phyloP scores from a whole-genome alignment of 257 asterid genomes.

The Solanum sejunctum region DNA sequence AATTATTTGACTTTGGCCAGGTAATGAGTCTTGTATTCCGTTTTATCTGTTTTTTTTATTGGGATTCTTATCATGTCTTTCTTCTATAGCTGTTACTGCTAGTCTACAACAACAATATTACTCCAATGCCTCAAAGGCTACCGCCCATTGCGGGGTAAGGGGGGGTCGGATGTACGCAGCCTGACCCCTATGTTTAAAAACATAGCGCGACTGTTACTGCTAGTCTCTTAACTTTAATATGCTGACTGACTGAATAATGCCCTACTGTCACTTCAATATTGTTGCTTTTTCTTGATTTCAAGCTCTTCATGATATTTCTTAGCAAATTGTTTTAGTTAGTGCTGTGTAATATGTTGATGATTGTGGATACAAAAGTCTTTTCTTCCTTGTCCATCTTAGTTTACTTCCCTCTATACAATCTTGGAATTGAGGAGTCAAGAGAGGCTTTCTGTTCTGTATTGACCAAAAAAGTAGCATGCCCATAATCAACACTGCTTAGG shows the following conservation, averaged over 20 bases:
- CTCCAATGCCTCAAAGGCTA: too few relatives aligned
- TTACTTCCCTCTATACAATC: not conserved
- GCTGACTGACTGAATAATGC: not conserved
- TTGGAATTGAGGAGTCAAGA: not conserved
- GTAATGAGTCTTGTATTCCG: conserved; percentile 15
- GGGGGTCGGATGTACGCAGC: too few relatives aligned
- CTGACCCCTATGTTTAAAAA: too few relatives aligned
- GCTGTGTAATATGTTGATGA: not conserved
- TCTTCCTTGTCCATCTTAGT: not conserved
- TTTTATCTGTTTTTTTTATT: not conserved
- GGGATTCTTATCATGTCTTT: not conserved
- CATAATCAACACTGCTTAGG: not conserved
- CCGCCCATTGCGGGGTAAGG: too few relatives aligned
- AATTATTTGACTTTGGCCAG: conserved; percentile 86
- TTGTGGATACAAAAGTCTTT: not conserved
- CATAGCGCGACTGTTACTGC: not conserved
- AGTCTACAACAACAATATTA: too few relatives aligned
- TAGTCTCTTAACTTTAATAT: not conserved
- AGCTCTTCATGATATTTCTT: not conserved
- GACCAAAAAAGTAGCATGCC: not conserved
- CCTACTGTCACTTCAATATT: not conserved
- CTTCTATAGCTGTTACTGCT: not conserved
- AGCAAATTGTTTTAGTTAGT: not conserved
- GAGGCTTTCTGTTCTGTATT: not conserved
- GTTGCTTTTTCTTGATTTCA: not conserved